Conservation (phyloP, 1,284 basidiomycete genomes). For the Gomphus sp. region DNA sequence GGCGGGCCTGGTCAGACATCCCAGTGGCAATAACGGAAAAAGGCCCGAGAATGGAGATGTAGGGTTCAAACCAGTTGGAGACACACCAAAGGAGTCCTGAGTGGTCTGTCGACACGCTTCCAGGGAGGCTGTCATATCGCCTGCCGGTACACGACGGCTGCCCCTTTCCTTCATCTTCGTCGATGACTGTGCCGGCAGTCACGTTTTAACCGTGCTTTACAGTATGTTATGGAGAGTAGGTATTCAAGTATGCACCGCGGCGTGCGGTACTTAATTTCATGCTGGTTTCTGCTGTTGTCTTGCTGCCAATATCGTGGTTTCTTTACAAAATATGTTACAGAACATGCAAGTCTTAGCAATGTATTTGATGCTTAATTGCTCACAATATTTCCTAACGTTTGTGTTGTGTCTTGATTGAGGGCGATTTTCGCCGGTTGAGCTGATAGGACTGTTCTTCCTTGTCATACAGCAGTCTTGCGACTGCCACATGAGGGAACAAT, state of each 20-base stretch:
- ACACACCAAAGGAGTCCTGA: not conserved
- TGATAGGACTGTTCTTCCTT: not conserved
- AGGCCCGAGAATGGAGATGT: constrained; percentile 7
- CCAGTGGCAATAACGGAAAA: not conserved
- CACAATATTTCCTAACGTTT: no score
- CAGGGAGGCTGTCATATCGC: not conserved
- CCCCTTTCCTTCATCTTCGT: constrained; percentile 1
- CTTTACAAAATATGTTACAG: not conserved
- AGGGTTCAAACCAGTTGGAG: constrained; percentile 1
- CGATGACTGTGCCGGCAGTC: not conserved
- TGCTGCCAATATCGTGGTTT: not conserved
- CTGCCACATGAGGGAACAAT: not conserved
- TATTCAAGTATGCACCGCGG: constrained; percentile 6
- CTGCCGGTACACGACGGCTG: not conserved
- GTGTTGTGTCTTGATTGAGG: no score
- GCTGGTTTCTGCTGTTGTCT: not conserved
- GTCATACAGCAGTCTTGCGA: not conserved
- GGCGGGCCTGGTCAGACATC: constrained; percentile 39
- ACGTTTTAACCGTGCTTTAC: not conserved
- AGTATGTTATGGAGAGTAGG: constrained; percentile 9
- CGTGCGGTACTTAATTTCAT: constrained; percentile 3
- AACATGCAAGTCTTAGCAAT: not conserved
- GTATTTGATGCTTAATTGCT: no score
- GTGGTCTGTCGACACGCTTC: not conserved
- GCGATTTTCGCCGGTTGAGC: not conserved